These are phyloP conservation scores for Histomonas meleagridis DNA, from an alignment of 208 protist genomes.

Conservation along the genomic window DNA sequence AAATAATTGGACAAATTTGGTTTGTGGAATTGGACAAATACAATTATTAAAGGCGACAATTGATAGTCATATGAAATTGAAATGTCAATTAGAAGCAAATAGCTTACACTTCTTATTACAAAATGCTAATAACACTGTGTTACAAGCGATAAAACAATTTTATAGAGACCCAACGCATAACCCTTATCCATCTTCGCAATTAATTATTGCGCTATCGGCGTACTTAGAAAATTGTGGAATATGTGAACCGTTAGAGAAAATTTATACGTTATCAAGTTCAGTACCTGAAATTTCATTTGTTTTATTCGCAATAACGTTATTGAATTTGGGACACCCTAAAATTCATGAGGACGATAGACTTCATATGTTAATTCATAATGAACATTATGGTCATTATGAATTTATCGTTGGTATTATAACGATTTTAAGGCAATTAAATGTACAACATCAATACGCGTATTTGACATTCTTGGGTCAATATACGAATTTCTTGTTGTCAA, in stretches of 20 bases:
- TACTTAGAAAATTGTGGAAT: conserved; percentile 28
- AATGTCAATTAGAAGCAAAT: not conserved
- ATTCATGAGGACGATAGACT: not conserved
- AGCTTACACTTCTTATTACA: not conserved
- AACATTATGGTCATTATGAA: not conserved
- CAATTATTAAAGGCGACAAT: not conserved
- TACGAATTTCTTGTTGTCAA: not conserved
- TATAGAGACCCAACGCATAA: conserved; percentile 29
- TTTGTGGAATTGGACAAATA: not conserved
- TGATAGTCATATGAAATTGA: not conserved
- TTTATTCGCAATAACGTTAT: not conserved
- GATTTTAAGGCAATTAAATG: not conserved
- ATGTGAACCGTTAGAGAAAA: not conserved
- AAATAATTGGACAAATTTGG: not conserved
- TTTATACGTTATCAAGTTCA: not conserved
- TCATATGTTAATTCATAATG: not conserved
- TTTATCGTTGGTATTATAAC: not conserved
- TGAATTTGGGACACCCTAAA: not conserved
- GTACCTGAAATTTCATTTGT: not conserved
- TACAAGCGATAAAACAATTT: not conserved
- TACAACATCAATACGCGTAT: not conserved
- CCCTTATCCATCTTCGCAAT: conserved; percentile 12
- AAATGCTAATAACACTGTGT: not conserved
- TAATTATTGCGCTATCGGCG: not conserved
- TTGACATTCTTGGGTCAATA: conserved; percentile 24